Conservation (phyloP, 768 basidiomycete species). For the Stropharia rugosoannulata region DNA sequence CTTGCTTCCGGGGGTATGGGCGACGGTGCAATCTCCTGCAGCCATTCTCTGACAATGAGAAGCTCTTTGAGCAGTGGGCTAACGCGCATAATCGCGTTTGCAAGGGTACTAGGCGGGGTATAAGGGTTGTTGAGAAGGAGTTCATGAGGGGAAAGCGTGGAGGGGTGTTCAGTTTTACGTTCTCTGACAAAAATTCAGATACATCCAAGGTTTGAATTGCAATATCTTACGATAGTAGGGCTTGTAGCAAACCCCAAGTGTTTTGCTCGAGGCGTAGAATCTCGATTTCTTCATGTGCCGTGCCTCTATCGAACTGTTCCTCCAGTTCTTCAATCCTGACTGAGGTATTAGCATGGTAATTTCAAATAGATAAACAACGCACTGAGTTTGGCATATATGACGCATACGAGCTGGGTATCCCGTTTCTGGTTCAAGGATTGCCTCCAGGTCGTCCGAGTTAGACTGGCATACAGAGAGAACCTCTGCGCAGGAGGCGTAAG, state of each 20-base stretch:
- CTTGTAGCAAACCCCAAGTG: conserved; percentile 82
- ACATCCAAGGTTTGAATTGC: neutral
- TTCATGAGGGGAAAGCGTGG: conserved; percentile 46
- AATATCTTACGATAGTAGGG: conserved; percentile 65
- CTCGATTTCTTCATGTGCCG: conserved; percentile 53
- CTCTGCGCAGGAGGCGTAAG: conserved; percentile 69
- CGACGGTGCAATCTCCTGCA: conserved; percentile 72
- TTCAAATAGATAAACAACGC: conserved; percentile 19
- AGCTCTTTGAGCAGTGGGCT: conserved; percentile 74
- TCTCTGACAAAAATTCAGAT: conserved; percentile 39
- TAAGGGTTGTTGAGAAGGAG: conserved; percentile 76
- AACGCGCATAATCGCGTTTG: conserved; percentile 67
- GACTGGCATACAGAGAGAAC: conserved; percentile 62
- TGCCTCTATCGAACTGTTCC: conserved; percentile 34
- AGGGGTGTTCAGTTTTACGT: conserved; percentile 59
- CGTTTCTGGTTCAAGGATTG: conserved; percentile 60
- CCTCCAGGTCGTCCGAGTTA: conserved; percentile 53
- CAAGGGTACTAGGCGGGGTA: conserved; percentile 74
- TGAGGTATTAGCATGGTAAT: neutral
- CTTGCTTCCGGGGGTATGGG: conserved; percentile 67
- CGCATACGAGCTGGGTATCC: conserved; percentile 72
- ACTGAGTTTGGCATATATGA: conserved; percentile 57
- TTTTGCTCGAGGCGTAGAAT: conserved; percentile 70
- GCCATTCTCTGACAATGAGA: conserved; percentile 84
- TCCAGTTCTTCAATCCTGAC: conserved; percentile 53